These are phyloP conservation scores for Pseudofabraea citricarpa DNA, from an alignment of 2,329 filamentous ascomycete genomes.

Conservation along the genomic window DNA sequence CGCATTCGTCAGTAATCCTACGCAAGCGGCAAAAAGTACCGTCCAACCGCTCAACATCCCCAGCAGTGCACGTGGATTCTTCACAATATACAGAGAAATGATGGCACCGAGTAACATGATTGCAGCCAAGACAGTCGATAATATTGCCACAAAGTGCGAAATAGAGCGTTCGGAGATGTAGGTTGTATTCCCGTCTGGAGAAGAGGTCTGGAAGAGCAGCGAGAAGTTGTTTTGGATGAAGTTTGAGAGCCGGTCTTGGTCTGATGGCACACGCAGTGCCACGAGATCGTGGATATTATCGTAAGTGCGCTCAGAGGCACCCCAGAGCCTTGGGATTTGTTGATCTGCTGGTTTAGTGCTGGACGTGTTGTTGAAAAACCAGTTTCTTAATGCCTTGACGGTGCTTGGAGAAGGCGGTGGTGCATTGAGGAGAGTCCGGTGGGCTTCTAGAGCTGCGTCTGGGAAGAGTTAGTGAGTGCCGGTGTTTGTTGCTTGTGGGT, in stretches of 20 bases:
- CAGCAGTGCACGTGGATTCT: constrained; percentile 6
- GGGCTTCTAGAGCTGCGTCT: constrained; percentile 14
- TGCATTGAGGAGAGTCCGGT: constrained; percentile 11
- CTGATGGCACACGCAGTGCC: constrained; percentile 17
- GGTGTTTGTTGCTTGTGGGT: background rate
- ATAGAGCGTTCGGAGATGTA: constrained; percentile 9
- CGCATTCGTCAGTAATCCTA: constrained; percentile 18
- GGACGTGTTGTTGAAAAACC: constrained; percentile 11
- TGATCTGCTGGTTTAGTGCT: background rate
- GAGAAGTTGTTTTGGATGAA: constrained; percentile 24
- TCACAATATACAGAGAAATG: constrained; percentile 12
- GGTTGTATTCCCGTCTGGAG: constrained; percentile 7
- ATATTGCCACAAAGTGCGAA: constrained; percentile 4
- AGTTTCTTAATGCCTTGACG: constrained; percentile 15
- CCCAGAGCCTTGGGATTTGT: constrained; percentile 17
- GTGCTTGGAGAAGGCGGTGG: constrained; percentile 10
- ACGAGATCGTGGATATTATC: constrained; percentile 19
- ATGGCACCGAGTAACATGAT: constrained; percentile 16
- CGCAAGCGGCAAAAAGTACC: constrained; percentile 16
- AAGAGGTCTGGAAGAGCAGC: constrained; percentile 9
- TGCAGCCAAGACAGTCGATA: constrained; percentile 11
- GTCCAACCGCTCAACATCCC: constrained; percentile 18
- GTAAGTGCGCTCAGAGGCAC: constrained; percentile 11
- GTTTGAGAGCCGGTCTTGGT: constrained; percentile 21
- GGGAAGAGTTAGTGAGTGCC: background rate